Evolutionary conservation across 176 grass and related monocot species (phyloP), one percentile per base, ranked within the genome.

Genomic region (Carex littledalei): DNA sequence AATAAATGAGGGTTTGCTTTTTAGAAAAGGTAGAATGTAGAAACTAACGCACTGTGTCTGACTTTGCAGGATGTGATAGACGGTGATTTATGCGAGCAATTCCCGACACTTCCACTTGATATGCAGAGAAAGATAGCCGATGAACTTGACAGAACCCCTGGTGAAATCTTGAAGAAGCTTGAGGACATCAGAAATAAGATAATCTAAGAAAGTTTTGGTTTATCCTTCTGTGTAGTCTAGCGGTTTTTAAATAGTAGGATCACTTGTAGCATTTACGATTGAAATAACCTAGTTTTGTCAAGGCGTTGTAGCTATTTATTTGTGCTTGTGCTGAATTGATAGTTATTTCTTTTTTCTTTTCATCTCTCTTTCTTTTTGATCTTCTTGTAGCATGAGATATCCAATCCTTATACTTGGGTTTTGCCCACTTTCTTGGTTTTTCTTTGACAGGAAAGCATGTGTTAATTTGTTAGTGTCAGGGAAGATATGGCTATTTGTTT

Each of bases 161-260:
- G 93, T 55, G 96, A 99, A 88, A 99, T 95, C 64, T 81, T 95
- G 90, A 99, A 95, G 91, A 99, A 99, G 86, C 91, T 99, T 45
- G 96, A 99, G 88, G 96, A 99, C 87, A 92, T 94, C 55, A 99
- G 93, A 91, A 99, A 99, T 79, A 99, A 94, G 86, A 99, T 99
- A 50, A 91, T 99, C 52, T 99, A 80, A 90, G 81, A 29, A 15
- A 54, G 16, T 83, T 50, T 74, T 14, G 63, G 18, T 74, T 47
- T 41, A 78, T 78, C 73, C 24, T 54, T 69, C 18, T 54, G 73
- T 78, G 73, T 78, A 78, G 49, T 32, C 22, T 78, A 54, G 71
- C 21, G 1, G 24, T 78, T 54, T 72, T 34, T 78, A 78, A 16
- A 56, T 55, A 78, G 20, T 55, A 32, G 45, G 72, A 54, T 56